These are phyloP conservation scores for Claviceps paspali DNA, from an alignment of 2,329 filamentous ascomycete genomes.

Conservation along the genomic window DNA sequence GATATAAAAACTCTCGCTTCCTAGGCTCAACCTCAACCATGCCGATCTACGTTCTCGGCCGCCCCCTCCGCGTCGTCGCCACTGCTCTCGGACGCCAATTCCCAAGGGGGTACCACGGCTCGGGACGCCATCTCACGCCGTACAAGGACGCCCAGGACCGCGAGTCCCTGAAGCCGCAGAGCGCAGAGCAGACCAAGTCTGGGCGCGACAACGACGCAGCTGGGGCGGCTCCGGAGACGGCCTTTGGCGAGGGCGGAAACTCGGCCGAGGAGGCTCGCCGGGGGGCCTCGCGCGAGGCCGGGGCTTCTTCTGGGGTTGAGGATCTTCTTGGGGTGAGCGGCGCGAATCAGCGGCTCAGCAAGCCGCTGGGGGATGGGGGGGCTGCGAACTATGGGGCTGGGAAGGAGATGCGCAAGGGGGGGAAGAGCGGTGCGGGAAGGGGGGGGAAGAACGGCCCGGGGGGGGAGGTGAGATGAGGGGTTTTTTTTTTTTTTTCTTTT, in stretches of 20 bases:
- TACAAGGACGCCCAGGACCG: conserved; percentile 42
- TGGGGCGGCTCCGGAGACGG: conserved; percentile 36
- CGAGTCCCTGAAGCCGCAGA: conserved; percentile 47
- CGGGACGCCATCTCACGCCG: conserved; percentile 13
- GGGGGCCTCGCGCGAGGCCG: conserved; percentile 13
- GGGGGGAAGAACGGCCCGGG: conserved; percentile 20
- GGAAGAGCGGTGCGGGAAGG: conserved; percentile 17
- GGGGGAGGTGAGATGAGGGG: conserved; percentile 2
- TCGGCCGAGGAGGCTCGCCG: conserved; percentile 45
- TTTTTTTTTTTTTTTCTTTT: too few relatives aligned
- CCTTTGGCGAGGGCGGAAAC: conserved; percentile 40
- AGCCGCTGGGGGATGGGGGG: conserved; percentile 7
- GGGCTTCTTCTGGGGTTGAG: conserved; percentile 5
- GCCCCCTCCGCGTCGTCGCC: too few relatives aligned
- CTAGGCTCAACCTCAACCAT: too few relatives aligned
- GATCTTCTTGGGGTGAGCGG: conserved; percentile 5
- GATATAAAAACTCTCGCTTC: too few relatives aligned
- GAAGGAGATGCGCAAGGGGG: conserved; percentile 19
- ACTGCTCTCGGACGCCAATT: too few relatives aligned
- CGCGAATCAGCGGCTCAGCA: conserved; percentile 6
- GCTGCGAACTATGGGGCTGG: conserved; percentile 18
- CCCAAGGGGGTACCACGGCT: conserved; percentile 24
- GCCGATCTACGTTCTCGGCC: too few relatives aligned
- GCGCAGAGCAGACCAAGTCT: conserved; percentile 53
- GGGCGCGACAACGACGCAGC: conserved; percentile 47